phyloP scores from a whole-genome alignment of 306 rosid species.

The Oxytropis ochrocephala region DNA sequence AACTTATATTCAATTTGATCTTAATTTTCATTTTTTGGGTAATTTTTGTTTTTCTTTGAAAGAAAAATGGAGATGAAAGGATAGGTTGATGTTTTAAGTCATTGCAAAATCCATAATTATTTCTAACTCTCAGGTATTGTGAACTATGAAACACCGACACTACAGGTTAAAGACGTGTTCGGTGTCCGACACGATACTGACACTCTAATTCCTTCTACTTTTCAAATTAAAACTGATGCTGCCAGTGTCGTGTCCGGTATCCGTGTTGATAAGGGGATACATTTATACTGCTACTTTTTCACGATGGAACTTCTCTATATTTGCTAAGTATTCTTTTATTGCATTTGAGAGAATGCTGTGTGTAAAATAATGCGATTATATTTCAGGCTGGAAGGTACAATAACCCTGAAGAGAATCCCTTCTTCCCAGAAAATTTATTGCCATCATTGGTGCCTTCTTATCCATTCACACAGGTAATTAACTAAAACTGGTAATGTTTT shows the following conservation, averaged over 20 bases:
- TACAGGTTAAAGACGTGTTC: too few relatives aligned
- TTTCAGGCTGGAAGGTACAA: constrained; percentile 77
- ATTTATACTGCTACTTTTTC: not conserved
- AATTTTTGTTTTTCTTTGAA: not conserved
- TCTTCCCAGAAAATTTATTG: constrained; percentile 52
- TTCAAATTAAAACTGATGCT: too few relatives aligned
- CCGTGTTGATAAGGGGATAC: not conserved
- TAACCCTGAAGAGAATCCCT: constrained; percentile 77
- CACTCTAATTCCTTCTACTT: too few relatives aligned
- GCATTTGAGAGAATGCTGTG: not conserved
- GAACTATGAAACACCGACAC: too few relatives aligned
- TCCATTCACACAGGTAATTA: constrained; percentile 47
- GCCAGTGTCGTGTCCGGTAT: too few relatives aligned
- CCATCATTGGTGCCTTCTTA: constrained; percentile 48
- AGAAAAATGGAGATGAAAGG: not conserved
- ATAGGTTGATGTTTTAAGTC: not conserved
- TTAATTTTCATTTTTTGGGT: not conserved
- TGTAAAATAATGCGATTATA: not conserved
- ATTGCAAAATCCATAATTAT: not conserved
- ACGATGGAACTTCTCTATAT: not conserved
- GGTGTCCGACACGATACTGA: too few relatives aligned
- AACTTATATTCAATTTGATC: not conserved
- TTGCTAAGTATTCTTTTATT: not conserved
- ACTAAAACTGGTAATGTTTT: not conserved
- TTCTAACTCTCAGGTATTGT: not conserved